Conservation (phyloP, 2,329 filamentous ascomycete species). For the Xylaria multiplex region DNA sequence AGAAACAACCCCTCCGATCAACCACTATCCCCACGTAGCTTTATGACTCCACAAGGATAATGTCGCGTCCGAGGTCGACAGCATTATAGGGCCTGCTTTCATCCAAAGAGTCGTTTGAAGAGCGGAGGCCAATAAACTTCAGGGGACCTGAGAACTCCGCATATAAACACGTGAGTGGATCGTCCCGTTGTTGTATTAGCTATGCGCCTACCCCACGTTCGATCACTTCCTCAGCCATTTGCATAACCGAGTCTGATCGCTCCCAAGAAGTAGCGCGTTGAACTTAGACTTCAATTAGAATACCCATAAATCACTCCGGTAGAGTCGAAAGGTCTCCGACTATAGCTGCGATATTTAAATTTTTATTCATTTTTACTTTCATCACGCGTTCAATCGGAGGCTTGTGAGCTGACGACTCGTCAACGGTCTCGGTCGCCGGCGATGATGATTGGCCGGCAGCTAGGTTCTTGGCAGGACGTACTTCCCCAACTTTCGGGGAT, state of each 20-base stretch:
- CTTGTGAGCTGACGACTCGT: conserved; percentile 12
- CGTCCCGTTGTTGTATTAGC: conserved; percentile 1
- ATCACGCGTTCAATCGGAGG: neutral
- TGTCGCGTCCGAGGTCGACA: conserved; percentile 36
- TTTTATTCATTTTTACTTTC: neutral
- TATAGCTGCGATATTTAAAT: neutral
- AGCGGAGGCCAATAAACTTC: conserved; percentile 17
- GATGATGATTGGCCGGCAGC: conserved; percentile 18
- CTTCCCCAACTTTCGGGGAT: conserved; percentile 32
- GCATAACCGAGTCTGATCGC: neutral
- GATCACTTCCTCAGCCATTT: neutral
- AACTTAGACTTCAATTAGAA: neutral
- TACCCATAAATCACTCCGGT: no score
- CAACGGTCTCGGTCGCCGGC: conserved; percentile 18
- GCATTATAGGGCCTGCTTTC: neutral
- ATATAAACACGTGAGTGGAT: conserved; percentile 20
- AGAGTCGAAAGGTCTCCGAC: neutral
- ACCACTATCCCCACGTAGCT: conserved; percentile 28
- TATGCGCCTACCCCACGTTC: conserved; percentile 11
- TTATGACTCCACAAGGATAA: conserved; percentile 41
- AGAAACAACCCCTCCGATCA: conserved; percentile 4
- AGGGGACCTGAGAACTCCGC: conserved; percentile 20
- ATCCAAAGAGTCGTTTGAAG: neutral
- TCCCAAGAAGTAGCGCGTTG: neutral
- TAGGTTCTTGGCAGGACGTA: conserved; percentile 11